These are phyloP conservation scores for Neofusicoccum parvum DNA, from an alignment of 2,329 filamentous ascomycete species.

Conservation along the genomic window DNA sequence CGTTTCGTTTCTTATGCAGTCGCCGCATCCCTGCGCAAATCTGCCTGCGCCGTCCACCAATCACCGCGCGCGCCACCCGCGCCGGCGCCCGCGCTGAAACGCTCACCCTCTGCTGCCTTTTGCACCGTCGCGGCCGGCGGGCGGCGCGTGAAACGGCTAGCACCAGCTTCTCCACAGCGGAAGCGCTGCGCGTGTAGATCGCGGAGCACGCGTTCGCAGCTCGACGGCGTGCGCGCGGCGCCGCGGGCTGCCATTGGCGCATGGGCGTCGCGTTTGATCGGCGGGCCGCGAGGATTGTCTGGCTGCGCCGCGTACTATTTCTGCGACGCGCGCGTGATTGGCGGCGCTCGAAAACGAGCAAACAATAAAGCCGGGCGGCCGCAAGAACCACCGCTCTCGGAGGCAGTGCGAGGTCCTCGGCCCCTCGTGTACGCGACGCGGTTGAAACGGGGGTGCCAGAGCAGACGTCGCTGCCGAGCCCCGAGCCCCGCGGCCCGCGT, in stretches of 20 bases:
- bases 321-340: background rate
- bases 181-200: background rate
- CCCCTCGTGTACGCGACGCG: background rate
- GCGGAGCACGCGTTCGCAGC: background rate
- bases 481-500: background rate
- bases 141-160: background rate
- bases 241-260: background rate
- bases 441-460: background rate
- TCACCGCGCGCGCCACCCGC: background rate
- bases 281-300: background rate
- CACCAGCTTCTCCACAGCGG: background rate
- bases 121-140: background rate
- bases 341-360: background rate
- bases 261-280: conserved; percentile 4
- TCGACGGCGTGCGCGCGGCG: background rate
- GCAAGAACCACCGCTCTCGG: background rate
- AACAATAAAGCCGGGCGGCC: background rate
- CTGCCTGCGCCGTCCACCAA: background rate
- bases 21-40: conserved; percentile 15
- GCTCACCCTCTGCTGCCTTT: background rate
- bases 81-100: conserved; percentile 9
- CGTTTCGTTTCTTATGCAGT: conserved; percentile 11
- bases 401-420: background rate
- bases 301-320: conserved; percentile 4
- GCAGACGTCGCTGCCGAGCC: background rate